phyloP scores from a whole-genome alignment of 192 early-diverging fungal species.

The Podila verticillata region DNA sequence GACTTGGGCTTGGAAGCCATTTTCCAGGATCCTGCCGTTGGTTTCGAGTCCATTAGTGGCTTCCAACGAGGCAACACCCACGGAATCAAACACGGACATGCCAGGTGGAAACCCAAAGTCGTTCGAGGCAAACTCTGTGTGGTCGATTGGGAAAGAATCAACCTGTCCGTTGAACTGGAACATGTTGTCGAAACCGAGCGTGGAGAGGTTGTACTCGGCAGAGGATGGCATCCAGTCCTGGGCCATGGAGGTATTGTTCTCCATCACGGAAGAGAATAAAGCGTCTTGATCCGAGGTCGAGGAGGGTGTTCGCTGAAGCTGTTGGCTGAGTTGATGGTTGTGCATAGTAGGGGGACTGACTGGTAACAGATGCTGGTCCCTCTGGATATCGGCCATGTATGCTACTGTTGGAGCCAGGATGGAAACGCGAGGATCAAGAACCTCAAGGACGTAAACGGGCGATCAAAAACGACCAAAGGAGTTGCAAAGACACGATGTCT shows the following conservation, averaged over 20 bases:
- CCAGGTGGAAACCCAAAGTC: slow-evolving; percentile 43
- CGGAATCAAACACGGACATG: slow-evolving; percentile 41
- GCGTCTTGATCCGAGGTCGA: slow-evolving; percentile 11
- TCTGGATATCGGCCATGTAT: slow-evolving; percentile 34
- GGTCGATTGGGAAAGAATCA: slow-evolving; percentile 42
- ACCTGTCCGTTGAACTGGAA: slow-evolving; percentile 40
- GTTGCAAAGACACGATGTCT: no score
- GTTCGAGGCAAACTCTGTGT: slow-evolving; percentile 39
- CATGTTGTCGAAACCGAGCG: slow-evolving; percentile 46
- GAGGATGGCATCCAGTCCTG: slow-evolving; percentile 41
- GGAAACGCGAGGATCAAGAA: background rate
- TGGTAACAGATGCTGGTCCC: slow-evolving; percentile 30
- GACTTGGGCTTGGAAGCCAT: background rate
- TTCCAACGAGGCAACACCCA: background rate
- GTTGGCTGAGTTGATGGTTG: slow-evolving; percentile 11
- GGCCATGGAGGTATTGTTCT: slow-evolving; percentile 10
- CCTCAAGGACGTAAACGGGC: background rate
- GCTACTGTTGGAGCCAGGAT: slow-evolving; percentile 4
- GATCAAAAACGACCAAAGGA: no score
- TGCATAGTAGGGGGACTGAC: slow-evolving; percentile 27
- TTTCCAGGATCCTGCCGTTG: background rate
- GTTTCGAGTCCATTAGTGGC: background rate
- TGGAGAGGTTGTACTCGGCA: slow-evolving; percentile 35
- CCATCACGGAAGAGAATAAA: slow-evolving; percentile 17
- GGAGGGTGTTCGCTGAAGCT: slow-evolving; percentile 24